Percentiles rank a stretch among this genome's conserved stretches.
Conservation (phyloP, 2,329 filamentous ascomycete genomes). For the Botrytis fabae region DNA sequence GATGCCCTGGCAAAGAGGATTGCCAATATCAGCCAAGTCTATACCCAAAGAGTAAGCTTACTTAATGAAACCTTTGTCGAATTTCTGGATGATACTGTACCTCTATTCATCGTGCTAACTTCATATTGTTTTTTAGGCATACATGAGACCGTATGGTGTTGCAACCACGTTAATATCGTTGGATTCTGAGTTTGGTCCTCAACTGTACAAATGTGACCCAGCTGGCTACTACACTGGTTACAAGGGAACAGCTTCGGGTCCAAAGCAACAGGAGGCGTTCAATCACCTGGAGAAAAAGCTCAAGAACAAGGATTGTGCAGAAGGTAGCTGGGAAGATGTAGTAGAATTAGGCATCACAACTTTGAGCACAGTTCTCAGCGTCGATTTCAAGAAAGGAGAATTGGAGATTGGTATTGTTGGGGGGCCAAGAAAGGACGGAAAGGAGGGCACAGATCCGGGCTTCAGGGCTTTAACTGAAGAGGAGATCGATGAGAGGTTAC, state of each 20-base stretch:
- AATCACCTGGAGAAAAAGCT: conserved; percentile 99
- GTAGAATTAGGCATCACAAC: conserved; percentile 96
- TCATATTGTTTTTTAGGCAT: conserved; percentile 59
- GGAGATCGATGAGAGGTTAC: conserved; percentile 96
- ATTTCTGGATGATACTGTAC: conserved; percentile 39
- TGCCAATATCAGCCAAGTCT: conserved; percentile 99
- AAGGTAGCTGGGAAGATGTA: conserved; percentile 94
- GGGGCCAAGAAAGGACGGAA: conserved; percentile 77
- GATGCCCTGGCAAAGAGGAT: conserved; percentile 94
- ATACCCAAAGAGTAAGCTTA: conserved; percentile 82
- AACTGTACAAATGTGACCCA: conserved; percentile 97
- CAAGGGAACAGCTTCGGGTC: conserved; percentile 95
- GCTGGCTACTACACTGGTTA: conserved; percentile 98
- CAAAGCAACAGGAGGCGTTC: conserved; percentile 97
- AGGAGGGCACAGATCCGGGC: conserved; percentile 73
- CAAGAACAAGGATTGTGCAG: conserved; percentile 95
- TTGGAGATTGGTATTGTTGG: conserved; percentile 97
- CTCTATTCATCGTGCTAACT: conserved; percentile 27
- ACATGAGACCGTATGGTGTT: conserved; percentile 97
- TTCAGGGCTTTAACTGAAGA: conserved; percentile 94
- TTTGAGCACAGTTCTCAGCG: conserved; percentile 92
- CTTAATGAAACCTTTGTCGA: conserved; percentile 25
- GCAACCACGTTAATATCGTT: conserved; percentile 93
- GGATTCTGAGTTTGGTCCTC: conserved; percentile 87
- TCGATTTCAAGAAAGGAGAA: conserved; percentile 99